Evolutionary conservation across 2,329 filamentous ascomycete species (phyloP).

Genomic region (Phialophora chinensis): DNA sequence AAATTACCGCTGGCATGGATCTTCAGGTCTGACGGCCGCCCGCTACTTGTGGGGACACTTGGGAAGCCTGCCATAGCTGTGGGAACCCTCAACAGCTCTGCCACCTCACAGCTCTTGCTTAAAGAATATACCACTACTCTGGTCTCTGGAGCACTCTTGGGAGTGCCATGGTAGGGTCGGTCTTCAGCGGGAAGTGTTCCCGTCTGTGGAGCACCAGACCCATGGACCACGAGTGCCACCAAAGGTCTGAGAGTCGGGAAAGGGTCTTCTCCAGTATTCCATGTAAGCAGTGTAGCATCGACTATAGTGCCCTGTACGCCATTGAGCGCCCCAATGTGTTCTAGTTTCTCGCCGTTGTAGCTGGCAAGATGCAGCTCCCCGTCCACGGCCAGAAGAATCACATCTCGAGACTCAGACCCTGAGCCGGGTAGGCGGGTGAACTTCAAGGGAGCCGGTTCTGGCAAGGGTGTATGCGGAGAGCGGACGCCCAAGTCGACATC

Average conservation of each 20-base stretch:
- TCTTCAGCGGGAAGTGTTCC: slow-evolving; percentile 36
- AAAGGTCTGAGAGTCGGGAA: slow-evolving; percentile 68
- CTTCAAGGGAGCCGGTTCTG: slow-evolving; percentile 27
- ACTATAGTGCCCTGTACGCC: slow-evolving; percentile 80
- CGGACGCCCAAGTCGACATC: slow-evolving; percentile 68
- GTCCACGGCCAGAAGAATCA: slow-evolving; percentile 81
- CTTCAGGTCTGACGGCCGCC: slow-evolving; percentile 69
- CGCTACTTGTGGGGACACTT: slow-evolving; percentile 6
- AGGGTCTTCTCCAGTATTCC: slow-evolving; percentile 62
- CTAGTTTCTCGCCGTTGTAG: slow-evolving; percentile 73
- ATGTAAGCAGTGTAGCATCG: slow-evolving; percentile 81
- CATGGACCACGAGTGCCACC: slow-evolving; percentile 80
- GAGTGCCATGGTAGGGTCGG: neutral
- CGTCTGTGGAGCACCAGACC: slow-evolving; percentile 59
- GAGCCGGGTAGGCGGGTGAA: slow-evolving; percentile 25
- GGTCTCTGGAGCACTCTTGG: slow-evolving; percentile 73
- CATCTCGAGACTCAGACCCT: slow-evolving; percentile 50
- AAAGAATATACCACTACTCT: slow-evolving; percentile 89
- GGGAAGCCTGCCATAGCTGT: slow-evolving; percentile 41
- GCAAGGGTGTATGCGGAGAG: slow-evolving; percentile 41
- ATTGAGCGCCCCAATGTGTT: slow-evolving; percentile 72
- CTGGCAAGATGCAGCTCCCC: slow-evolving; percentile 78
- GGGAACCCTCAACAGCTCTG: slow-evolving; percentile 75
- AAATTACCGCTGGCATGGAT: slow-evolving; percentile 75
- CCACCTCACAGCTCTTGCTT: slow-evolving; percentile 71